These are phyloP conservation scores for Boletus sp. DNA, from an alignment of 768 basidiomycete species.

Conservation along the genomic window DNA sequence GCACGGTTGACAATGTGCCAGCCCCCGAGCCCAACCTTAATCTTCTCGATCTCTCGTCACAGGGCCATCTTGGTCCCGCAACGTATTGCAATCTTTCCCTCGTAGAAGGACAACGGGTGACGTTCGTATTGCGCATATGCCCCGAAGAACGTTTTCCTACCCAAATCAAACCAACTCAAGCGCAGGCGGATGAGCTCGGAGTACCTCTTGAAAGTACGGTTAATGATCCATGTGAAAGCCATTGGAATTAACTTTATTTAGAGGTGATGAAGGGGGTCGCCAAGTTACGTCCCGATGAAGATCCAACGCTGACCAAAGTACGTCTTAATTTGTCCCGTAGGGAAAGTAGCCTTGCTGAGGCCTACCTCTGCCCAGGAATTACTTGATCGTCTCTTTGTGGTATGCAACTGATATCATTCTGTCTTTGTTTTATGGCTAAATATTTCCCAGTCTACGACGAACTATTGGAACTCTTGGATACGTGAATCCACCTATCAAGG, in stretches of 20 bases:
- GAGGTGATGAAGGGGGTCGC: slow-evolving; percentile 44
- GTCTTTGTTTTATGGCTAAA: background rate
- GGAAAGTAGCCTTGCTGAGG: background rate
- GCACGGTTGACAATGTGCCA: slow-evolving; percentile 46
- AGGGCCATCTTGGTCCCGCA: slow-evolving; percentile 73
- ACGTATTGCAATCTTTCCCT: slow-evolving; percentile 59
- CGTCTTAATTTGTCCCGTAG: slow-evolving; percentile 1
- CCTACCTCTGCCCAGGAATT: slow-evolving; percentile 43
- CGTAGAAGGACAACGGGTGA: slow-evolving; percentile 84
- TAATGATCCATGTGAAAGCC: background rate
- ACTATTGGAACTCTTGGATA: slow-evolving; percentile 90
- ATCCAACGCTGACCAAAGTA: slow-evolving; percentile 71
- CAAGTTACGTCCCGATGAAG: slow-evolving; percentile 51
- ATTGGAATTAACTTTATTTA: slow-evolving; percentile 16
- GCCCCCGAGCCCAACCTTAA: slow-evolving; percentile 55
- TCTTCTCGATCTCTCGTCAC: slow-evolving; percentile 58
- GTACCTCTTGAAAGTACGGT: slow-evolving; percentile 42
- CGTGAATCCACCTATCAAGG: slow-evolving; percentile 86
- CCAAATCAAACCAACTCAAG: slow-evolving; percentile 32
- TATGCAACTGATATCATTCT: slow-evolving; percentile 22
- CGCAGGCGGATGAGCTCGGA: slow-evolving; percentile 43
- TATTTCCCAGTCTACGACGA: slow-evolving; percentile 55
- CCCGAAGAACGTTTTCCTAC: slow-evolving; percentile 35
- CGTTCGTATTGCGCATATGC: slow-evolving; percentile 77
- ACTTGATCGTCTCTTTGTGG: slow-evolving; percentile 53